phyloP scores from a whole-genome alignment of 2,329 filamentous ascomycete species.

The Endothia cerciana region DNA sequence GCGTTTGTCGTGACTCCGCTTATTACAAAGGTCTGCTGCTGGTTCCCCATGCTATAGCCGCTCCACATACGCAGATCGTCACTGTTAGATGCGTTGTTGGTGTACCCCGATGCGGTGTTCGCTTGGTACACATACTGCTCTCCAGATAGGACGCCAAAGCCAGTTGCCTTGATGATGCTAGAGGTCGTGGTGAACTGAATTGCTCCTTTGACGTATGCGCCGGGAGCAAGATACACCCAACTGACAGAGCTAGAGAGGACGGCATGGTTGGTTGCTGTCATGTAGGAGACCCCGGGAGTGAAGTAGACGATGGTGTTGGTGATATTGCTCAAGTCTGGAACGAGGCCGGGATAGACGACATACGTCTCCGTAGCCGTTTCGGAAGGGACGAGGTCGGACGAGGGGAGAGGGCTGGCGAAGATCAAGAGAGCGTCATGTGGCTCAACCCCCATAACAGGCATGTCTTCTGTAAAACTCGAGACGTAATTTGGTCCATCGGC shows the following conservation, averaged over 20 bases:
- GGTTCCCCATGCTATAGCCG: constrained; percentile 31
- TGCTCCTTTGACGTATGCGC: constrained; percentile 44
- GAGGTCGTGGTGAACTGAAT: constrained; percentile 37
- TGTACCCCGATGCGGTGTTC: constrained; percentile 37
- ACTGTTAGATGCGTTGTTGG: constrained; percentile 36
- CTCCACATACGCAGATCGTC: constrained; percentile 39
- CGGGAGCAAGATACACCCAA: constrained; percentile 38
- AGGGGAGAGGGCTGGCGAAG: constrained; percentile 38
- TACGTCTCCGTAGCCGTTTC: constrained; percentile 28
- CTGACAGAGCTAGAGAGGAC: constrained; percentile 20
- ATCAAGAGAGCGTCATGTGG: constrained; percentile 38
- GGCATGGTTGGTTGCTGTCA: constrained; percentile 26
- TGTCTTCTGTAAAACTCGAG: constrained; percentile 28
- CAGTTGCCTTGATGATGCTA: constrained; percentile 38
- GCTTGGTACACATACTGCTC: constrained; percentile 45
- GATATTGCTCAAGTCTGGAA: constrained; percentile 31
- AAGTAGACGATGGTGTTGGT: constrained; percentile 34
- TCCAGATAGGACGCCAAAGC: constrained; percentile 42
- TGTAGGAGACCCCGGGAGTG: constrained; percentile 39
- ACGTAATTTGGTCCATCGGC: constrained; percentile 33
- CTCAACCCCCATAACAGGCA: constrained; percentile 34
- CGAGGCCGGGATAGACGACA: constrained; percentile 33
- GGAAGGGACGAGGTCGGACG: constrained; percentile 31
- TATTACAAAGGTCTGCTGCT: constrained; percentile 35
- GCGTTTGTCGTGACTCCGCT: constrained; percentile 39